Evolutionary conservation across 2,329 filamentous ascomycete genomes (phyloP).

Genomic region (Phaeosphaeriaceae sp.): DNA sequence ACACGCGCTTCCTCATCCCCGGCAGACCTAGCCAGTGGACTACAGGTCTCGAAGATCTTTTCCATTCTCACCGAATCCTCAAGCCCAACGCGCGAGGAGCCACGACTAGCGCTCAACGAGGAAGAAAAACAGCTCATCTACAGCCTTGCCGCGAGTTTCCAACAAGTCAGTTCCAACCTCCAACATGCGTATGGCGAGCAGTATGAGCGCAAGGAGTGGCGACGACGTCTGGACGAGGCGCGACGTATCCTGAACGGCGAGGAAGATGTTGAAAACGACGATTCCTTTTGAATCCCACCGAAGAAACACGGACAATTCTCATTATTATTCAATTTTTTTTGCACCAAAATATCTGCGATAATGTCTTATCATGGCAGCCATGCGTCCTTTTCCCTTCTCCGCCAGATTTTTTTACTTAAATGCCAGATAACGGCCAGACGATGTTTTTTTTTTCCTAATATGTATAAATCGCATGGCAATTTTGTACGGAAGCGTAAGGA

Average conservation of each 20-base stretch:
- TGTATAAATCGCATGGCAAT: too few relatives aligned
- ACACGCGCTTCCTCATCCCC: conserved; percentile 39
- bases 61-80: conserved; percentile 50
- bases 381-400: too few relatives aligned
- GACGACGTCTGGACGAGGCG: conserved; percentile 76
- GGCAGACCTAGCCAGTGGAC: conserved; percentile 36
- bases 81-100: conserved; percentile 25
- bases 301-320: too few relatives aligned
- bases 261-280: conserved; percentile 44
- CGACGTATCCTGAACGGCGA: conserved; percentile 74
- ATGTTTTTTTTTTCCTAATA: too few relatives aligned
- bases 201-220: conserved; percentile 67
- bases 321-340: too few relatives aligned
- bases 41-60: conserved; percentile 51
- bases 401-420: too few relatives aligned
- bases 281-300: conserved; percentile 25
- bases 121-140: conserved; percentile 63
- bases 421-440: too few relatives aligned
- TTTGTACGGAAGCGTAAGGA: too few relatives aligned
- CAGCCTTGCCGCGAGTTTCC: conserved; percentile 59
- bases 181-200: conserved; percentile 56
- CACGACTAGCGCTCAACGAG: conserved; percentile 53
- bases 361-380: too few relatives aligned
- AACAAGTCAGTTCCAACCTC: conserved; percentile 60
- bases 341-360: too few relatives aligned